Conservation (phyloP, 208 protist species). For the Trypanosoma cruzi region DNA sequence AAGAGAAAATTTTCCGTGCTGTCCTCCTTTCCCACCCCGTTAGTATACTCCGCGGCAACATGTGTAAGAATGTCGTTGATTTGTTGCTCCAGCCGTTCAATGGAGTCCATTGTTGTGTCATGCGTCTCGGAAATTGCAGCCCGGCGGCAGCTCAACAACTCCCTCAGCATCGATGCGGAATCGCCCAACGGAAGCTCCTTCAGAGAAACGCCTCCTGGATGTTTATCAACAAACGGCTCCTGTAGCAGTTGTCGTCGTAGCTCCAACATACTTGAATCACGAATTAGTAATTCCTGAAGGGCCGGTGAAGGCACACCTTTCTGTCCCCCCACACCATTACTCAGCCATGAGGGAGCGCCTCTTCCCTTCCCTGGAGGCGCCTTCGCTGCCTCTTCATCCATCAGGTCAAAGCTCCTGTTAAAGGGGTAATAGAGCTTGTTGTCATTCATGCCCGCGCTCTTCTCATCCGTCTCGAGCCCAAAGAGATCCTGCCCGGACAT, state of each 20-base stretch:
- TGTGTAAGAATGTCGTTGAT: constrained; percentile 57
- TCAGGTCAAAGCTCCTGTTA: constrained; percentile 41
- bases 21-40: constrained; percentile 19
- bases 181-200: constrained; percentile 39
- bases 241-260: constrained; percentile 24
- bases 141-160: constrained; percentile 34
- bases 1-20: constrained; percentile 80
- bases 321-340: not conserved
- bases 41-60: constrained; percentile 36
- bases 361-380: not conserved
- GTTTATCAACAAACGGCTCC: constrained; percentile 30
- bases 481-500: constrained; percentile 32
- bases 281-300: not conserved
- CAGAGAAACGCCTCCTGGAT: constrained; percentile 39
- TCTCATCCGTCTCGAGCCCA: constrained; percentile 33
- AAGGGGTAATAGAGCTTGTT: constrained; percentile 74
- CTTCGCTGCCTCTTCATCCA: not conserved
- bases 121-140: constrained; percentile 15
- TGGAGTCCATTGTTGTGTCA: constrained; percentile 28
- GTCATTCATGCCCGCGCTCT: constrained; percentile 45
- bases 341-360: not conserved
- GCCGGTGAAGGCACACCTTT: not conserved
- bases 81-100: constrained; percentile 32
- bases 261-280: not conserved
- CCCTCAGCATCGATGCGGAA: constrained; percentile 22